Evolutionary conservation across 305 asterid genomes (phyloP), one percentile per base, ranked within the genome.

Genomic region (Solanum hybrid): DNA sequence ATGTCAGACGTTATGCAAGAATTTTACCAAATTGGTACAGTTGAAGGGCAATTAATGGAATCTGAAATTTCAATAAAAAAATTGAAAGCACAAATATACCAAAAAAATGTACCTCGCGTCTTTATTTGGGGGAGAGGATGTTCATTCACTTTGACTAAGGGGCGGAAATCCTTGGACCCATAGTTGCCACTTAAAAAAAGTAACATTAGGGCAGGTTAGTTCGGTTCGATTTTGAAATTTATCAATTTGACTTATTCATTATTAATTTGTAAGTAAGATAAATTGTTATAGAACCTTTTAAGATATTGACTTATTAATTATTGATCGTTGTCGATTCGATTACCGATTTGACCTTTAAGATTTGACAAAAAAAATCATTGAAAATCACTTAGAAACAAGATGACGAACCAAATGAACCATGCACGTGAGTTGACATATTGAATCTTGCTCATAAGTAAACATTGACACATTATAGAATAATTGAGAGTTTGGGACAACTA

Each of bases 1-100:
- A 56, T 6, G 89, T 27, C 89, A 91, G 88, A 90, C 7, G 10
- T 60, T 60, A 60, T 66, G 22, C 16, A 69, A 71, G 34, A 71
- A 71, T 26, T 26, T 24, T 24, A 71, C 34, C 77, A 26, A 71
- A 71, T 71, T 12, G 76, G 16, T 71, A 69, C 10, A 56, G 64
- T 14, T 46, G 64, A 46, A 69, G 34, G 11, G 34, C 77, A 71
- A 71, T 71, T 6, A 24, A 69, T 51, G 66, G n/a, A 27, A 71
- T 71, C 32, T 69, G 76, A 69, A 60, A 20, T 56, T 16, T 56
- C 22, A 17, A 56, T 17, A 1, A 42, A 42, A 42, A 13, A 42
- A 4, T 42, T 42, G 60, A 42, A 40, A 40, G n/a, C 69, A 5
- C 24, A 56, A 17, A 56, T 6, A 42, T 42, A 42, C 60, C 60